Conservation (phyloP, 139 green algal genomes). For the Chlamydomonas sphaeroides region DNA sequence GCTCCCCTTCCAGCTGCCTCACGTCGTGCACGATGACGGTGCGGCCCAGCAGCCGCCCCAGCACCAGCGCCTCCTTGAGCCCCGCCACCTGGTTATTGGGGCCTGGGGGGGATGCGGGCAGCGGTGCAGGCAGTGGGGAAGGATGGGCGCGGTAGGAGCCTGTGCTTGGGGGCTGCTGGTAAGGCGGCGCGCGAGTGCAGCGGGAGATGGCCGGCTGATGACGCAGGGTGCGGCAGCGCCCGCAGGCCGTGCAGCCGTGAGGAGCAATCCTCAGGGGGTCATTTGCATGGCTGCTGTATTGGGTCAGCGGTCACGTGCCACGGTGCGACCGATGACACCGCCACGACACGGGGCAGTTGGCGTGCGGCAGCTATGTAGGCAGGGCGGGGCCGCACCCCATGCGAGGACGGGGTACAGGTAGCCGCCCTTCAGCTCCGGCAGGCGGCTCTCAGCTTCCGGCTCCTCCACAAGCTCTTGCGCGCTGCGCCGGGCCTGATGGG, state of each 20-base stretch:
- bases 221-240: no score
- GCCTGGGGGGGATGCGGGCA: background rate
- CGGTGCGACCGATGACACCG: no score
- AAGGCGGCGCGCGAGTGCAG: background rate
- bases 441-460: background rate
- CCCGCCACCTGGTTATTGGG: conserved; percentile 41
- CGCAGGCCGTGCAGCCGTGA: no score
- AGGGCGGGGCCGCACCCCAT: conserved; percentile 8
- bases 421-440: background rate
- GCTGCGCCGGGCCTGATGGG: no score
- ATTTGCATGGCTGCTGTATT: no score
- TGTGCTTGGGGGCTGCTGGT: background rate
- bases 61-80: conserved; percentile 35
- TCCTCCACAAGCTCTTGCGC: background rate
- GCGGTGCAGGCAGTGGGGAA: no score
- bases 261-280: no score
- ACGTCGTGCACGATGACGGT: conserved; percentile 40
- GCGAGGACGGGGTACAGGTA: conserved; percentile 33
- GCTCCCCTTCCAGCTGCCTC: no score
- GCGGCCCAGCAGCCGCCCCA: conserved; percentile 14
- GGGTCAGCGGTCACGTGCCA: no score
- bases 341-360: no score
- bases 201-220: background rate
- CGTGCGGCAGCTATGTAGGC: no score
- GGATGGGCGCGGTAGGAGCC: no score